Evolutionary conservation across 371 early-diverging fungal genomes (phyloP).

Genomic region (Mucor lusitanicus): DNA sequence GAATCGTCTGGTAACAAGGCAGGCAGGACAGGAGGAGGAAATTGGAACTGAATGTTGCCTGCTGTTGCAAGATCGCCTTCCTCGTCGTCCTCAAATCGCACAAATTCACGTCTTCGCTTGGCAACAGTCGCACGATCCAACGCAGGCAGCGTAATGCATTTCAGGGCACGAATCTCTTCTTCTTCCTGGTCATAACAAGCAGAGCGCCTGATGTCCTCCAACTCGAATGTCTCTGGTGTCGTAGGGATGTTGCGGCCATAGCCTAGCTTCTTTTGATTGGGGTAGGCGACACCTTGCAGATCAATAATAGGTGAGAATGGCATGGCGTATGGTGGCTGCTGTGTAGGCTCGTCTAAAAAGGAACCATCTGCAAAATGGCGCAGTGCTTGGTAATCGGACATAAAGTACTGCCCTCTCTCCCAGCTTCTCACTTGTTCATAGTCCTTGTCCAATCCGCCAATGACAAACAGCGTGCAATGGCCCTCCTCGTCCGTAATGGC

Average conservation of each 20-base stretch:
- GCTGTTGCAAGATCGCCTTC: slow-evolving; percentile 52
- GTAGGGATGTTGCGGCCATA: slow-evolving; percentile 64
- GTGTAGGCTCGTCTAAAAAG: slow-evolving; percentile 74
- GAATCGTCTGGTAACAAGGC: slow-evolving; percentile 56
- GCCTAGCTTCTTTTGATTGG: slow-evolving; percentile 60
- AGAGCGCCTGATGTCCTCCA: slow-evolving; percentile 44
- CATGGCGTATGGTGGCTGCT: slow-evolving; percentile 70
- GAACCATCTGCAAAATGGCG: slow-evolving; percentile 65
- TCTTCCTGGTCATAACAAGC: slow-evolving; percentile 52
- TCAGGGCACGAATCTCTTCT: slow-evolving; percentile 31
- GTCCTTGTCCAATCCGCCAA: slow-evolving; percentile 57
- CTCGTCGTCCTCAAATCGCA: slow-evolving; percentile 52
- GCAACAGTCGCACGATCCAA: slow-evolving; percentile 51
- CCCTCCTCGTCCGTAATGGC: slow-evolving; percentile 74
- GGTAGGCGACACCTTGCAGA: slow-evolving; percentile 70
- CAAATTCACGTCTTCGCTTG: slow-evolving; percentile 43
- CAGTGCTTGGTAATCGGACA: slow-evolving; percentile 70
- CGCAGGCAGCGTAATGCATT: slow-evolving; percentile 31
- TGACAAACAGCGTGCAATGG: slow-evolving; percentile 68
- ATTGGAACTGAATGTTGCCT: slow-evolving; percentile 48
- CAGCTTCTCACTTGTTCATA: slow-evolving; percentile 63
- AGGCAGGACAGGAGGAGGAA: slow-evolving; percentile 26
- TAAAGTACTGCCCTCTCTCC: slow-evolving; percentile 74
- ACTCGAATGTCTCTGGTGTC: slow-evolving; percentile 50
- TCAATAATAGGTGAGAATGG: slow-evolving; percentile 65